These are phyloP conservation scores for Eremothecium cymbalariae DNA, from an alignment of 1,139 yeast genomes.

Conservation along the genomic window DNA sequence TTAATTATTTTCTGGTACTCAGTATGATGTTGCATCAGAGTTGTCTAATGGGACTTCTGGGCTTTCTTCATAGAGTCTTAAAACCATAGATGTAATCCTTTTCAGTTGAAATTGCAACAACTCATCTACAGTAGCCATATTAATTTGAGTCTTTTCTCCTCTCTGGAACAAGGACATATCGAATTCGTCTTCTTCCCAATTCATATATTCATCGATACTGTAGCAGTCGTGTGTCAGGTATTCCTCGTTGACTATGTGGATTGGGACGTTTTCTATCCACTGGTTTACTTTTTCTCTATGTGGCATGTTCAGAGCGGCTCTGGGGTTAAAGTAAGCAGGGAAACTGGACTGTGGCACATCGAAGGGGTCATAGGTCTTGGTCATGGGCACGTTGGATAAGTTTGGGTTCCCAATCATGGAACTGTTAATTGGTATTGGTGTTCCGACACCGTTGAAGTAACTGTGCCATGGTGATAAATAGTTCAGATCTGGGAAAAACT, in stretches of 20 bases:
- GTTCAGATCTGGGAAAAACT: slow-evolving; percentile 7
- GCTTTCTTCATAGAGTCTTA: slow-evolving; percentile 17
- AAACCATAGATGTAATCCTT: slow-evolving; percentile 26
- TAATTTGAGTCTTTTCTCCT: slow-evolving; percentile 10
- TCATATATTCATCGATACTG: slow-evolving; percentile 17
- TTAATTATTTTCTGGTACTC: background rate
- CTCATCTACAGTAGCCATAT: slow-evolving; percentile 24
- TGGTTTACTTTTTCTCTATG: slow-evolving; percentile 50
- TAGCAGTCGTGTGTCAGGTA: slow-evolving; percentile 18
- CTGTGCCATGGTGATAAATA: slow-evolving; percentile 6
- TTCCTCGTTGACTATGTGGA: slow-evolving; percentile 21
- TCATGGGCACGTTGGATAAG: slow-evolving; percentile 6
- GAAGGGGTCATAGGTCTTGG: slow-evolving; percentile 3
- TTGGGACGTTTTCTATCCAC: slow-evolving; percentile 56
- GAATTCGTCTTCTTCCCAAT: slow-evolving; percentile 31
- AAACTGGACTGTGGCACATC: slow-evolving; percentile 19
- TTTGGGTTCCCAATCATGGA: slow-evolving; percentile 7
- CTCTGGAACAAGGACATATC: slow-evolving; percentile 13
- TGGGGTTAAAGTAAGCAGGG: slow-evolving; percentile 47
- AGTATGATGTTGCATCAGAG: slow-evolving; percentile 6
- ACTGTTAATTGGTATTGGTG: slow-evolving; percentile 7
- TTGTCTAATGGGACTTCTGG: slow-evolving; percentile 10
- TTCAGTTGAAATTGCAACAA: slow-evolving; percentile 25
- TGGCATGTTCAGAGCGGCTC: slow-evolving; percentile 51
- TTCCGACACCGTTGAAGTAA: slow-evolving; percentile 7